Conservation (phyloP, 257 asterid species). For the Solanum lycopersicoides region DNA sequence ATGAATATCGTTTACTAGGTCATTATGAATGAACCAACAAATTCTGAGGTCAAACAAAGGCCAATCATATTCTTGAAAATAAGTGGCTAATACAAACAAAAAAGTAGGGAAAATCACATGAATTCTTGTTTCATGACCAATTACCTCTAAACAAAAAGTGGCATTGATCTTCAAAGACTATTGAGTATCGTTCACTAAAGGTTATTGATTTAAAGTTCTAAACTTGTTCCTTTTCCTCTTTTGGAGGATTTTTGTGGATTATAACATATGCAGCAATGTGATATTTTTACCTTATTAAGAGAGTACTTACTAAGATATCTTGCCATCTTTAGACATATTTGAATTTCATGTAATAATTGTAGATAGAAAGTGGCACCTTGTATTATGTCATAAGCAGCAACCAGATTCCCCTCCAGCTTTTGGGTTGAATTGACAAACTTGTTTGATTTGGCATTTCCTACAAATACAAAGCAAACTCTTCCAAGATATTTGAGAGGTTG, state of each 20-base stretch:
- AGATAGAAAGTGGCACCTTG: neutral
- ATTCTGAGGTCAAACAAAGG: neutral
- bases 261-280: neutral
- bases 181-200: neutral
- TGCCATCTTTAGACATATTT: neutral
- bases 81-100: no score
- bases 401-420: neutral
- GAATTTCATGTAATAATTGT: neutral
- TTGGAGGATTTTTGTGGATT: neutral
- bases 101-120: neutral
- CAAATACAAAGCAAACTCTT: neutral
- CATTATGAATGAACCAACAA: neutral
- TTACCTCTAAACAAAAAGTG: no score
- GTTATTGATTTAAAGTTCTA: neutral
- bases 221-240: neutral
- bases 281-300: neutral
- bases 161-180: neutral
- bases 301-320: neutral
- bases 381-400: neutral
- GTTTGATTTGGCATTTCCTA: neutral
- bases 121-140: no score
- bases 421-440: neutral
- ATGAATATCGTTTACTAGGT: no score
- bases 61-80: neutral
- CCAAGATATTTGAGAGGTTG: neutral